These are phyloP conservation scores for Cadophora sp. DNA, from an alignment of 2,329 filamentous ascomycete species.

Conservation along the genomic window DNA sequence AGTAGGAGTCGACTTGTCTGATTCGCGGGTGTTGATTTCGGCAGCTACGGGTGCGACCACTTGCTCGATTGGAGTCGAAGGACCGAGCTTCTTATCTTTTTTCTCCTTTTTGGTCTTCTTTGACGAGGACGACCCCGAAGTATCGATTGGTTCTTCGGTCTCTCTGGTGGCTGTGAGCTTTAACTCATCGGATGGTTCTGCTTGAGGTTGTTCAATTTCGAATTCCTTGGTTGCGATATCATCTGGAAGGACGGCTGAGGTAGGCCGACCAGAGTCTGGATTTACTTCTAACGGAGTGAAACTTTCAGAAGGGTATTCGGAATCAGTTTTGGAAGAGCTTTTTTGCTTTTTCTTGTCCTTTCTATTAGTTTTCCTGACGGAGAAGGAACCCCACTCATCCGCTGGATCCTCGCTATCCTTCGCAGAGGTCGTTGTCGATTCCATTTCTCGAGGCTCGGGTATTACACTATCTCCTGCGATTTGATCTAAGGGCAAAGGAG, in stretches of 20 bases:
- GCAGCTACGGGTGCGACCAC: background rate
- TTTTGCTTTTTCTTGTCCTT: slow-evolving; percentile 27
- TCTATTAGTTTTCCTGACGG: slow-evolving; percentile 26
- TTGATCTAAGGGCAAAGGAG: slow-evolving; percentile 24
- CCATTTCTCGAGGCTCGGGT: background rate
- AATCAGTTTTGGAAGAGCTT: slow-evolving; percentile 17
- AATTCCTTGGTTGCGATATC: background rate
- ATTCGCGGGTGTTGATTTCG: background rate
- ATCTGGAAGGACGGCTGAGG: background rate
- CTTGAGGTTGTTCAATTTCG: background rate
- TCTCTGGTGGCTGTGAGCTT: background rate
- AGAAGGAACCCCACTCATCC: slow-evolving; percentile 28
- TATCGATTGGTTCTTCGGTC: slow-evolving; percentile 20
- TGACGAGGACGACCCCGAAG: slow-evolving; percentile 5
- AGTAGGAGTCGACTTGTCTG: background rate
- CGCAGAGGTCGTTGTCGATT: background rate
- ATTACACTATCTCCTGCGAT: slow-evolving; percentile 7
- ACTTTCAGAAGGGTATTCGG: slow-evolving; percentile 17
- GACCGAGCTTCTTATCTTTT: slow-evolving; percentile 27
- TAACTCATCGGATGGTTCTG: background rate
- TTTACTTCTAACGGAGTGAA: slow-evolving; percentile 21
- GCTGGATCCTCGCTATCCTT: slow-evolving; percentile 20
- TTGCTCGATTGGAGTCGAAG: slow-evolving; percentile 21
- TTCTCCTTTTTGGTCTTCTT: slow-evolving; percentile 34
- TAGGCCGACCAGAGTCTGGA: slow-evolving; percentile 4